Evolutionary conservation across 1,284 basidiomycete genomes (phyloP), one percentile per base, ranked within the genome.

Genomic region (Heterobasidion annosum): DNA sequence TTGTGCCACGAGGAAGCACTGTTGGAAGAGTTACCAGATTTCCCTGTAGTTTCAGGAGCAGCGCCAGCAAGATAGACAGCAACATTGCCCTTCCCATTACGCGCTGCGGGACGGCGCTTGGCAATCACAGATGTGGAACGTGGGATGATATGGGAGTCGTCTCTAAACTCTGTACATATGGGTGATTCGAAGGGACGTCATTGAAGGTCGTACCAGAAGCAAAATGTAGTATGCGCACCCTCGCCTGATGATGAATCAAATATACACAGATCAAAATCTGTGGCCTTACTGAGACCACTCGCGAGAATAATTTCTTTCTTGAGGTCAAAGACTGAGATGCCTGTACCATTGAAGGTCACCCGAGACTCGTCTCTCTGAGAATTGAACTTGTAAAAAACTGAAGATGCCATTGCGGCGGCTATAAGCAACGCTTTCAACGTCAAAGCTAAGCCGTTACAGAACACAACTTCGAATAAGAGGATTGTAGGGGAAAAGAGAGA

Each of bases 371-470:
- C 88, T 75, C 82, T 91, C 68, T 93, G 90, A 60, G 94, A 95
- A 70, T 87, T 92, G 86, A 98, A 99, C 73, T 91, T 92, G 83
- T 98, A 99, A 76, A 97, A 98, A 66, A 99, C 93, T 69, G 88
- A 93, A 65, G 92, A 94, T 65, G 88, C 81, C 93, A 95, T 96
- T 25, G 25, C 25, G 25, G 25, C 25, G 25, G 25, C 25, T 25
- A 25, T 68, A 37, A 52, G 63, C 57, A 65, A 60, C 60, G 48
- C 54, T 62, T 68, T 68, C 60, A 62, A 68, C 68, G 65, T 50
- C 48, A 59, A 33, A 8, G 34, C 49, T 48, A 52, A 33, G n/a
- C 45, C 25, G 44, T 19, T 48, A 54, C 48, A 51, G 32, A 51
- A 40, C 37, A 50, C 12, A 15, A 10, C 15, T 10, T 44, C 19